Evolutionary conservation across 495 filamentous ascomycete species (phyloP).

Genomic region (Aspergillus ostianus): DNA sequence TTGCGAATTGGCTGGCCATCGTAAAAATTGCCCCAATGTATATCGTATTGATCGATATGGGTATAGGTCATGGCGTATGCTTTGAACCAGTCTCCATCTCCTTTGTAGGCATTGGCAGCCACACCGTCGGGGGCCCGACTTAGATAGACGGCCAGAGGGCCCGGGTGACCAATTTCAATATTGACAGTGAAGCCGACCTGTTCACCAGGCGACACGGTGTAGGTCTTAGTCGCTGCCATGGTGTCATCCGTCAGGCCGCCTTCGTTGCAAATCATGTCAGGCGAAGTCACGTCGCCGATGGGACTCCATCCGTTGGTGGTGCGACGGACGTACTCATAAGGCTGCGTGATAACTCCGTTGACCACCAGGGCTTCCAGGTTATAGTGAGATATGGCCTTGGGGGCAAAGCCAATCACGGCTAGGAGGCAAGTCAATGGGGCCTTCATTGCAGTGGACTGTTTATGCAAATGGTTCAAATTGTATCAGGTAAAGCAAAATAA

Average conservation of each 20-base stretch:
- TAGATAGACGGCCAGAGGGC: conserved; percentile 8
- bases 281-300: conserved; percentile 18
- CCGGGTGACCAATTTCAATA: too few species aligned
- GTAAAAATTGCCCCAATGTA: conserved; percentile 6
- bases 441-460: too few species aligned
- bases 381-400: neutral
- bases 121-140: conserved; percentile 9
- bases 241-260: conserved; percentile 12
- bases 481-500: too few species aligned
- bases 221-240: conserved; percentile 14
- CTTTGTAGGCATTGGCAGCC: conserved; percentile 3
- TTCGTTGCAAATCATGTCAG: conserved; percentile 21
- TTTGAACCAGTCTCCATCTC: conserved; percentile 16
- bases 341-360: neutral
- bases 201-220: conserved; percentile 18
- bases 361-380: conserved; percentile 1
- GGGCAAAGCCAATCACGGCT: neutral
- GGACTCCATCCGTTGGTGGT: conserved; percentile 15
- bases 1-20: conserved; percentile 3
- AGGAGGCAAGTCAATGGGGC: neutral
- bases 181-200: conserved; percentile 20
- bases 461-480: too few species aligned
- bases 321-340: conserved; percentile 1
- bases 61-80: conserved; percentile 6
- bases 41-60: neutral